Conservation (phyloP, 1,284 basidiomycete genomes). For the Sanghuangporus baumii region DNA sequence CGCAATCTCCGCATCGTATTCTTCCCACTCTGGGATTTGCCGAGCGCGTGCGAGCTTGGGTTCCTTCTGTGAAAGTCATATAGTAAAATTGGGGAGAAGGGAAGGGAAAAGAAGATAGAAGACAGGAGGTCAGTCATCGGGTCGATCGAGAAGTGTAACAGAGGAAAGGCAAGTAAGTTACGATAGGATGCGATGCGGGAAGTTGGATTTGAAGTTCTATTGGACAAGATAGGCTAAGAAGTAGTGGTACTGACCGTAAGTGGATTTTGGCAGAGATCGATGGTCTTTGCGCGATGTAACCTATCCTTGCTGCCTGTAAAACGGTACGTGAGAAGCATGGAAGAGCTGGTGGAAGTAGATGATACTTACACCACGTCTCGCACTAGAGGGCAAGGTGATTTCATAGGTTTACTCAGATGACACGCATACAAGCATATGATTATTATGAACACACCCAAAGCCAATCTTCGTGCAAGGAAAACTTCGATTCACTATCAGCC, state of each 20-base stretch:
- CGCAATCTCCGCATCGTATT: slow-evolving; percentile 80
- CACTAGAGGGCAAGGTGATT: slow-evolving; percentile 41
- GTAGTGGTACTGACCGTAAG: slow-evolving; percentile 62
- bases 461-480: slow-evolving; percentile 86
- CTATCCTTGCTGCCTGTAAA: slow-evolving; percentile 70
- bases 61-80: slow-evolving; percentile 67
- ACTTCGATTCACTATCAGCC: slow-evolving; percentile 39
- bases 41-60: slow-evolving; percentile 91
- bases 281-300: slow-evolving; percentile 77
- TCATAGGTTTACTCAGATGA: not conserved
- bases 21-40: slow-evolving; percentile 96
- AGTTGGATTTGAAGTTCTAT: not conserved
- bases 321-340: slow-evolving; percentile 19
- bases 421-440: not conserved
- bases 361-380: slow-evolving; percentile 76
- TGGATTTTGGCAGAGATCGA: slow-evolving; percentile 91
- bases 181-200: not conserved
- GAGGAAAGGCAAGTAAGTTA: not conserved
- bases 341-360: not conserved
- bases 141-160: not conserved
- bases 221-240: not conserved
- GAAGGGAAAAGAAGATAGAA: no score
- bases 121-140: not conserved
- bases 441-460: slow-evolving; percentile 62
- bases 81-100: not conserved